Evolutionary conservation across 345 rosid species (phyloP), one percentile per base, ranked within the genome.

Genomic region (Fremontodendron californicum): DNA sequence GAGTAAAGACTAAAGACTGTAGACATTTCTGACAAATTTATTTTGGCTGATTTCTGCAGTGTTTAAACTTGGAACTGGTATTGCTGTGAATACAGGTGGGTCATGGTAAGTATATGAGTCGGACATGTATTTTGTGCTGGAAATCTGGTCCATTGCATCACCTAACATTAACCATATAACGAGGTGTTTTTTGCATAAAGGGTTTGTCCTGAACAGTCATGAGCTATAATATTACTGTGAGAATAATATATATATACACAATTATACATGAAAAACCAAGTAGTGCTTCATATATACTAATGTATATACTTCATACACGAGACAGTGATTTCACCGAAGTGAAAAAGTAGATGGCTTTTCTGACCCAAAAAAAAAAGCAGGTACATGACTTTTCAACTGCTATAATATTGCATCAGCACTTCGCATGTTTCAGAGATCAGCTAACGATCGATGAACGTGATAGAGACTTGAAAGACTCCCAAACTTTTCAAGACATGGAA

Each of bases 61-160:
- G 52, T 43, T 68, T 45, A 6, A 45, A 45, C 33, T 43, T 29
- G 11, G 74, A 10, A 71, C 42, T 4, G 60, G 35, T 10, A 29
- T 71, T 48, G 11, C 33, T 37, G 19, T 73, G 11, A 55, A 55
- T 39, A 35, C 65, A 73, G 75, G 48, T 54, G n/a, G 48, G 48
- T 73, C 75, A 73, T 54, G 64, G 31, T 12, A 52, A 73, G 49
- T 21, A 23, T n/a, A 54, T 73, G 75, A 54, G 75, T 23, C 55
- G 46, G 35, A 33, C 49, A 55, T 54, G 65, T 65, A 39, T 37
- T 73, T 39, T 12, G 76, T 55, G 51, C 35, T 21, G 37, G 49
- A 73, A 55, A 73, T 54, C 76, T 21, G 37, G 55, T 12, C 25
- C 37, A 12, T 11, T 15, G 6, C 16, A 55, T 13, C 65, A 73